Conservation (phyloP, 2,329 filamentous ascomycete species). For the Ophiostoma perfectum region DNA sequence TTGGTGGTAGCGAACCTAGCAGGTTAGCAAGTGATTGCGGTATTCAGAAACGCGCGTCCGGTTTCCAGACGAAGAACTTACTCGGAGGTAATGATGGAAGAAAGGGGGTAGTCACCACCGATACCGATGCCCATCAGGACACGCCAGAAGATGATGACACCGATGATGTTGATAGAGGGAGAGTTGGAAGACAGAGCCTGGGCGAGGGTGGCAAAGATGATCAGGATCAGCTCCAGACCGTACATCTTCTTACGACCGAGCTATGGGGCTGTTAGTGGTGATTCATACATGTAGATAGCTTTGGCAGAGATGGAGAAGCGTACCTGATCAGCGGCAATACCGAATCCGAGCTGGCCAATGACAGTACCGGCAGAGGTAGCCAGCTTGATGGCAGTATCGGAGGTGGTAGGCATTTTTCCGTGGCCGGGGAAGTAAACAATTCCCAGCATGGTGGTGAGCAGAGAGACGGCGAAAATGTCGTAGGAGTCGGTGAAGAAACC, state of each 20-base stretch:
- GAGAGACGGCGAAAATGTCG: constrained; percentile 72
- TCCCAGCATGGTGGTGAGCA: constrained; percentile 70
- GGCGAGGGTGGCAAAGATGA: constrained; percentile 71
- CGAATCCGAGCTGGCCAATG: constrained; percentile 74
- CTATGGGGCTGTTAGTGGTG: constrained; percentile 15
- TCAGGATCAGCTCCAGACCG: constrained; percentile 72
- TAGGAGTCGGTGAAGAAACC: constrained; percentile 83
- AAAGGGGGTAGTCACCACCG: constrained; percentile 75
- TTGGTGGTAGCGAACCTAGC: constrained; percentile 69
- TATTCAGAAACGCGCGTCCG: no score
- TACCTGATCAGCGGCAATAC: constrained; percentile 61
- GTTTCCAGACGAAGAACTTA: constrained; percentile 5
- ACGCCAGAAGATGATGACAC: constrained; percentile 73
- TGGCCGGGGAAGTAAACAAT: constrained; percentile 64
- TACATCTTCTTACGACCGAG: constrained; percentile 52
- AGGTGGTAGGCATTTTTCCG: constrained; percentile 57
- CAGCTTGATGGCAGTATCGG: constrained; percentile 80
- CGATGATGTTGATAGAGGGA: constrained; percentile 56
- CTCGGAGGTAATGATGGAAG: constrained; percentile 79
- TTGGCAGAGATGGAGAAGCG: not conserved
- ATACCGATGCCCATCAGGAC: constrained; percentile 69
- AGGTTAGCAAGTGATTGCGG: not conserved
- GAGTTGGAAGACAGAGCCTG: constrained; percentile 63
- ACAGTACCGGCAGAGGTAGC: constrained; percentile 79
- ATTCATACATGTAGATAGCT: not conserved